Conservation (phyloP, 495 filamentous ascomycete species). For the Ramalina peruviana region DNA sequence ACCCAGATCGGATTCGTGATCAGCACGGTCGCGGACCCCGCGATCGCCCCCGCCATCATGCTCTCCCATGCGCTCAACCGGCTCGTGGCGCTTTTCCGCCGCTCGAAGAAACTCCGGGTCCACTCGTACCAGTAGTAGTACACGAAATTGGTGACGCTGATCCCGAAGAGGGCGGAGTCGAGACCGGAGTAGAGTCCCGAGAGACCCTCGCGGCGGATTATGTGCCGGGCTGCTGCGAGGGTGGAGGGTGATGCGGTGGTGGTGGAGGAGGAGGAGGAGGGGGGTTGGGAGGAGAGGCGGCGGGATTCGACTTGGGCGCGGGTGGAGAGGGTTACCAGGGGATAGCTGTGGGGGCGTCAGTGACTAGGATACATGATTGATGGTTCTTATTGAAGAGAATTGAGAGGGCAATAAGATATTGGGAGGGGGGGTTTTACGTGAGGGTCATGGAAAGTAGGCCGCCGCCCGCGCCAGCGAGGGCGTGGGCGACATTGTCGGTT, state of each 20-base stretch:
- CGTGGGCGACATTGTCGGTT: constrained; percentile 85
- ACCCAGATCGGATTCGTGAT: constrained; percentile 99
- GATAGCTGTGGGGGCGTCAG: constrained; percentile 48
- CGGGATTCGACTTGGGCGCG: constrained; percentile 89
- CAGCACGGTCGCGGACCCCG: constrained; percentile 84
- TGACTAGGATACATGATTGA: constrained; percentile 1
- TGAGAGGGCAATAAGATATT: constrained; percentile 2
- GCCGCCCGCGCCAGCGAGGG: constrained; percentile 75
- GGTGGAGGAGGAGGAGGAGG: not conserved
- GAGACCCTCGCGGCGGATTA: constrained; percentile 82
- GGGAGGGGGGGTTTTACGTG: constrained; percentile 42
- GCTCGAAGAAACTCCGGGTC: constrained; percentile 80
- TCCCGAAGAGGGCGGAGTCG: constrained; percentile 86
- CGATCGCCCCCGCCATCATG: constrained; percentile 92
- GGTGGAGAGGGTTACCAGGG: constrained; percentile 93
- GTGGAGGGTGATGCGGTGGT: constrained; percentile 35
- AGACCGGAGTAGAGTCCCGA: constrained; percentile 78
- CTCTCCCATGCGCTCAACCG: constrained; percentile 80
- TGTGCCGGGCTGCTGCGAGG: constrained; percentile 66
- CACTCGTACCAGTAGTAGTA: constrained; percentile 99
- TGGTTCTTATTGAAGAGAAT: constrained; percentile 9
- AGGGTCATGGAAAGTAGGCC: constrained; percentile 90
- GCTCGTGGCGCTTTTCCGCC: constrained; percentile 54
- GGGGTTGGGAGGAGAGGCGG: not conserved
- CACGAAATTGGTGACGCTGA: constrained; percentile 97